Conservation (phyloP, 768 basidiomycete species). For the Suillus subaureus region DNA sequence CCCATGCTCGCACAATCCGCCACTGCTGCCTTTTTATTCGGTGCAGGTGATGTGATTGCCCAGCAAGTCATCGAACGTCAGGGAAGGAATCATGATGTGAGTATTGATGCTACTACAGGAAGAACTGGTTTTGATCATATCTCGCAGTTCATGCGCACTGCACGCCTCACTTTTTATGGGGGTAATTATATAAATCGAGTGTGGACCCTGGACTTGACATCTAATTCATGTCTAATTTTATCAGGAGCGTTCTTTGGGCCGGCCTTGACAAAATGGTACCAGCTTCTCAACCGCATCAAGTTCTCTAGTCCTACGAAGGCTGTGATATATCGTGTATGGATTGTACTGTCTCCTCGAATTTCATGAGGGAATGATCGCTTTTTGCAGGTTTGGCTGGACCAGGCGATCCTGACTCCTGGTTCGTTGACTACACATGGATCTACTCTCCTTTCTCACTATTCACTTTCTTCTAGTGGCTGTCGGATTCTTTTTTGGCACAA, state of each 20-base stretch:
- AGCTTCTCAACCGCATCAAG: slow-evolving; percentile 67
- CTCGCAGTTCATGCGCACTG: slow-evolving; percentile 58
- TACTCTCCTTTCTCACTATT: slow-evolving; percentile 8
- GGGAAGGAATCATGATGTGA: slow-evolving; percentile 75
- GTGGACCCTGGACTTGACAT: neutral
- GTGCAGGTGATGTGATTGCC: slow-evolving; percentile 78
- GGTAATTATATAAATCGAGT: slow-evolving; percentile 39
- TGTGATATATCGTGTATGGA: slow-evolving; percentile 61
- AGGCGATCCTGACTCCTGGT: slow-evolving; percentile 76
- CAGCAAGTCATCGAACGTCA: slow-evolving; percentile 82
- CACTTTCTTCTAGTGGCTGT: slow-evolving; percentile 38
- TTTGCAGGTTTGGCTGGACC: slow-evolving; percentile 77
- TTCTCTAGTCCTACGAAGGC: slow-evolving; percentile 63
- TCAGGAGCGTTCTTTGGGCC: slow-evolving; percentile 78
- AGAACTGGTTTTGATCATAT: slow-evolving; percentile 3
- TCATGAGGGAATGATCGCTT: neutral
- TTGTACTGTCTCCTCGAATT: neutral
- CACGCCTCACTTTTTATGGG: slow-evolving; percentile 71
- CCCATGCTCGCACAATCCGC: slow-evolving; percentile 65
- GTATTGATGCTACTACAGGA: slow-evolving; percentile 24
- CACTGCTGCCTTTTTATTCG: slow-evolving; percentile 70
- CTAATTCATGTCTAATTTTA: neutral
- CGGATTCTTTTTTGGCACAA: slow-evolving; percentile 67
- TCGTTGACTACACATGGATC: slow-evolving; percentile 15
- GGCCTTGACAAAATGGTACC: slow-evolving; percentile 80